Conservation (phyloP, 441 rosid genomes). For the Pelargonium myrrhifolium region DNA sequence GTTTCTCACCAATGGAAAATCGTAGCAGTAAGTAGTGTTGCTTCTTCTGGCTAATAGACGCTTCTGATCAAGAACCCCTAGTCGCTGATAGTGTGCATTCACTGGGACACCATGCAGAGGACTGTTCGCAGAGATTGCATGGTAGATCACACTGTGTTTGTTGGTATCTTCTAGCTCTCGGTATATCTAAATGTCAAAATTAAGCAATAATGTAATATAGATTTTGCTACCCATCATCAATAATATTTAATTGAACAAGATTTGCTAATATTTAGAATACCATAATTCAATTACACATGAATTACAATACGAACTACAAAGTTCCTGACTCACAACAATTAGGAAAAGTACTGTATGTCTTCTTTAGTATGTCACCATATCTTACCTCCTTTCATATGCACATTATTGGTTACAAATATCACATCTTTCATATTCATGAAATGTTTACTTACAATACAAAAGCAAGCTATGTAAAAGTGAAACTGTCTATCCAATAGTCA, state of each 20-base stretch:
- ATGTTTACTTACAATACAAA: too few species aligned
- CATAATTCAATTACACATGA: background rate
- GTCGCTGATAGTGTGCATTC: conserved; percentile 61
- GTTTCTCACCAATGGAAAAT: conserved; percentile 81
- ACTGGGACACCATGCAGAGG: conserved; percentile 64
- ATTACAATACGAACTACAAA: background rate
- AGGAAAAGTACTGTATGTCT: background rate
- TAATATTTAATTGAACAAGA: background rate
- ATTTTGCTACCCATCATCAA: background rate
- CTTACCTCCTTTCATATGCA: background rate
- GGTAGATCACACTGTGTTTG: conserved; percentile 52
- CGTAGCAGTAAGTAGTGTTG: conserved; percentile 94
- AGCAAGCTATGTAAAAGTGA: too few species aligned
- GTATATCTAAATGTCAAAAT: conserved; percentile 59
- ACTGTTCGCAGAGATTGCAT: conserved; percentile 52
- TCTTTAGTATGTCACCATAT: background rate
- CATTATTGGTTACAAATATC: background rate
- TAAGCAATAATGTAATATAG: conserved; percentile 11
- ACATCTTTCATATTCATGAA: too few species aligned
- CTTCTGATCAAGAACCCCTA: conserved; percentile 71
- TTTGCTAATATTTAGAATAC: background rate
- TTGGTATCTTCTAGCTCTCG: conserved; percentile 72
- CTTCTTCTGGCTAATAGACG: conserved; percentile 80
- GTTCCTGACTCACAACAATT: conserved; percentile 4
- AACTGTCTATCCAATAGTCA: background rate